Percentiles rank a stretch among this genome's conserved stretches.
These are phyloP conservation scores for Solanum commersonii DNA, from an alignment of 257 asterid genomes.

Conservation along the genomic window DNA sequence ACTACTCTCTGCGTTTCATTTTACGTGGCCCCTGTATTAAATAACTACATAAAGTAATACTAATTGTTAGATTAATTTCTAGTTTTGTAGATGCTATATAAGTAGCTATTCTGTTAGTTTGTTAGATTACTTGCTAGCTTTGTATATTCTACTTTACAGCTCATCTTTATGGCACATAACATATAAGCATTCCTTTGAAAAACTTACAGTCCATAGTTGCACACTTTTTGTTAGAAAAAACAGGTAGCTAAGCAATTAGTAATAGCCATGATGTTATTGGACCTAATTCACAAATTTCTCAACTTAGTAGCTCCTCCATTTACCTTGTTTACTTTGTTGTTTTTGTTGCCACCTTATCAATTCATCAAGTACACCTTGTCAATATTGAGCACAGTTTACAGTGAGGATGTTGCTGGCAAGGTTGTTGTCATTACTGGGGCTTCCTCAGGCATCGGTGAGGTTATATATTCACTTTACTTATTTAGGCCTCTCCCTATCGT, in stretches of 20 bases:
- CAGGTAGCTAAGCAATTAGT: not conserved
- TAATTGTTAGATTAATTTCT: not conserved
- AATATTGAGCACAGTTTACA: conserved; percentile 28
- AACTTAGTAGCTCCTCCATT: conserved; percentile 55
- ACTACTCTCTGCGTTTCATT: not conserved
- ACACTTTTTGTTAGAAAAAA: not conserved
- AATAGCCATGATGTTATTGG: conserved; percentile 9
- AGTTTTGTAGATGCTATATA: not conserved
- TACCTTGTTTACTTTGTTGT: conserved; percentile 34
- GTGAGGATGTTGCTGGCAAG: conserved; percentile 62
- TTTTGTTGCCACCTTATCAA: conserved; percentile 49
- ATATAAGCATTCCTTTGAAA: not conserved
- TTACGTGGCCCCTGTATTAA: too few relatives aligned
- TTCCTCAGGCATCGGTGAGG: conserved; percentile 94
- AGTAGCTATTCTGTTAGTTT: not conserved
- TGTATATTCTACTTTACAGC: not conserved
- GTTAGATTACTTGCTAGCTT: not conserved
- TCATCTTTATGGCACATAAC: not conserved
- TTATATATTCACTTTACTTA: not conserved
- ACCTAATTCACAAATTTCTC: conserved; percentile 44
- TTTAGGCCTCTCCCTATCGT: not conserved
- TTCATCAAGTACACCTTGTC: conserved; percentile 51
- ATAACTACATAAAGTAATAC: too few relatives aligned
- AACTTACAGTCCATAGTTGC: not conserved
- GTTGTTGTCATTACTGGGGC: conserved; percentile 84